Conservation (phyloP, 2,329 filamentous ascomycete genomes). For the Nothophoma quercina region DNA sequence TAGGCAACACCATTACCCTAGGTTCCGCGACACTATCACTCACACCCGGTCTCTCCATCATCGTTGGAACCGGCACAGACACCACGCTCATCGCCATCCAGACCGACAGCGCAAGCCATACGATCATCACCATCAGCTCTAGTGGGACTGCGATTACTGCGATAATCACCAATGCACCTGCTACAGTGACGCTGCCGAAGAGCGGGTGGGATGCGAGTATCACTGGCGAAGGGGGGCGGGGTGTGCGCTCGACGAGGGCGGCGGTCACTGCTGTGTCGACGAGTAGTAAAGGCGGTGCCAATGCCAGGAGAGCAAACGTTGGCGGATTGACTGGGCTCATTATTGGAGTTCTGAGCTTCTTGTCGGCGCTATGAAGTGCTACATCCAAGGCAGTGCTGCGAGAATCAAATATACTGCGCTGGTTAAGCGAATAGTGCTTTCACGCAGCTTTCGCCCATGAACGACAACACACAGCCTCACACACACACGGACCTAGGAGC, state of each 20-base stretch:
- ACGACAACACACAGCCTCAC: no score
- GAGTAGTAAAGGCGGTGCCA: constrained; percentile 5
- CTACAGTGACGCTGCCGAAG: constrained; percentile 27
- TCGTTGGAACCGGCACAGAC: constrained; percentile 27
- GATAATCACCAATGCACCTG: constrained; percentile 30
- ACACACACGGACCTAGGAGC: no score
- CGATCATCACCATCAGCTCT: constrained; percentile 35
- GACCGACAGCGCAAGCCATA: constrained; percentile 34
- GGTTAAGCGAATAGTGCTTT: no score
- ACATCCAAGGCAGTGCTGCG: no score
- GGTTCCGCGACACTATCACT: constrained; percentile 32
- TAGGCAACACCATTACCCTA: constrained; percentile 23
- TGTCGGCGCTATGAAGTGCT: no score
- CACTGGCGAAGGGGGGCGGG: constrained; percentile 19
- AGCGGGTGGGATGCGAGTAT: constrained; percentile 32
- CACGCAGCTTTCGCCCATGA: no score
- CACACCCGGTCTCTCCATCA: constrained; percentile 38
- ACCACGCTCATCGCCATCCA: constrained; percentile 34
- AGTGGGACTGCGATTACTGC: constrained; percentile 39
- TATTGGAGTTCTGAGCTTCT: no score
- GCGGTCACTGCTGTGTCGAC: not conserved
- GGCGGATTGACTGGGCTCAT: no score
- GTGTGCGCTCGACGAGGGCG: not conserved
- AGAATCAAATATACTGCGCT: no score
- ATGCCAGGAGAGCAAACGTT: no score